Percentiles rank a stretch among this genome's conserved stretches.
phyloP scores from a whole-genome alignment of 345 rosid genomes.

The Cardamine occulta region DNA sequence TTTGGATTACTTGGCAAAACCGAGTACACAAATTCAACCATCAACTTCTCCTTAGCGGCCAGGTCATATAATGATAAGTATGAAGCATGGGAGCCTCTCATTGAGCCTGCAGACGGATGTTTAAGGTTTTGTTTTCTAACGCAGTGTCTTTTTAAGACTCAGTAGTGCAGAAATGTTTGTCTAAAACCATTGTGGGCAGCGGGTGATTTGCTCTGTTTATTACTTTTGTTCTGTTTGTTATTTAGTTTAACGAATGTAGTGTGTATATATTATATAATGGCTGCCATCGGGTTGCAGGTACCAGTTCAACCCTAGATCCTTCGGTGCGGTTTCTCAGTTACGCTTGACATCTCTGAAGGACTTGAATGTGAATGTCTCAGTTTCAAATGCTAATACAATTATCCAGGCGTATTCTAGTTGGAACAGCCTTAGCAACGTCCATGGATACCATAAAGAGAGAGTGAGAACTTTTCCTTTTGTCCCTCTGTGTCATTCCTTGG shows the following conservation, averaged over 20 bases:
- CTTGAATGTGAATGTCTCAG: conserved; percentile 82
- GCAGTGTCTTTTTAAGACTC: neutral
- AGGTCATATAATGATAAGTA: conserved; percentile 93
- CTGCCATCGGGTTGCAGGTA: conserved; percentile 60
- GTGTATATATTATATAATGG: conserved; percentile 19
- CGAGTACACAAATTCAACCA: conserved; percentile 65
- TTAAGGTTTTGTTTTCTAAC: conserved; percentile 55
- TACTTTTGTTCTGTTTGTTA: conserved; percentile 2
- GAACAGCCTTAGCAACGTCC: conserved; percentile 71
- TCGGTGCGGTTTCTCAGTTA: conserved; percentile 81
- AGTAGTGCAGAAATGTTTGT: conserved; percentile 8
- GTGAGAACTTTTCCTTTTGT: conserved; percentile 46
- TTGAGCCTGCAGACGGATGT: conserved; percentile 85
- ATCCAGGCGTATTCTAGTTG: conserved; percentile 99
- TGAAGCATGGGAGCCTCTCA: conserved; percentile 95
- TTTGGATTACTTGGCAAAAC: conserved; percentile 77
- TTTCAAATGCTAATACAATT: conserved; percentile 85
- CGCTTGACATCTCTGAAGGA: conserved; percentile 77
- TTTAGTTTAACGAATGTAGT: conserved; percentile 23
- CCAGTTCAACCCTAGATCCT: conserved; percentile 73
- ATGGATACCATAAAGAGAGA: conserved; percentile 52
- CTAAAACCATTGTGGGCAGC: conserved; percentile 1
- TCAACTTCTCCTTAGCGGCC: conserved; percentile 78
- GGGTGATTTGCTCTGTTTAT: conserved; percentile 11
- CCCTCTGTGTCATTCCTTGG: conserved; percentile 21